Percentiles rank a stretch among this genome's conserved stretches.
These are phyloP conservation scores for Mycena citricolor DNA, from an alignment of 1,284 basidiomycete genomes.

Conservation along the genomic window DNA sequence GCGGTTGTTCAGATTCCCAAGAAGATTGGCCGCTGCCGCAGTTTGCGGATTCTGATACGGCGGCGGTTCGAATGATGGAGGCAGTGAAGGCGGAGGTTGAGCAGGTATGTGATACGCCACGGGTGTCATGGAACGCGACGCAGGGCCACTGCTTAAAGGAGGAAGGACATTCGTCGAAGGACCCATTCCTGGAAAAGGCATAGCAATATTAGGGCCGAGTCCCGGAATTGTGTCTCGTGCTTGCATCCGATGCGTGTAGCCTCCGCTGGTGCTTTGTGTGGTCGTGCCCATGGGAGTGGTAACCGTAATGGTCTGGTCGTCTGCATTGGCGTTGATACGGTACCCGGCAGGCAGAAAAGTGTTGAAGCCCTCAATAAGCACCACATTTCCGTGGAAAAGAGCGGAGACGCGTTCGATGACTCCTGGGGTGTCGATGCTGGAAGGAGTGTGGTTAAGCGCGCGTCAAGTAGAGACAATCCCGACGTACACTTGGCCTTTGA, in stretches of 20 bases:
- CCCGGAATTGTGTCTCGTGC: conserved; percentile 28
- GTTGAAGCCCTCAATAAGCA: conserved; percentile 98
- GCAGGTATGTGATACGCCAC: conserved; percentile 35
- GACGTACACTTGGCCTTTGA: conserved; percentile 93
- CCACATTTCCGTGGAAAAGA: conserved; percentile 92
- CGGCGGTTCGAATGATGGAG: conserved; percentile 35
- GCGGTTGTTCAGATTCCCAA: conserved; percentile 54
- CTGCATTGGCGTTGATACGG: conserved; percentile 87
- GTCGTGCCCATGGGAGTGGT: conserved; percentile 41
- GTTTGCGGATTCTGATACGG: conserved; percentile 42
- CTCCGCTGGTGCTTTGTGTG: conserved; percentile 52
- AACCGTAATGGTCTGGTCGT: conserved; percentile 62
- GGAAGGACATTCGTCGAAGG: conserved; percentile 20
- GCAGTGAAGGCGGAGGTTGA: conserved; percentile 20
- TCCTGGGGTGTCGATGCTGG: conserved; percentile 96
- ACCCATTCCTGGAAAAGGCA: conserved; percentile 18
- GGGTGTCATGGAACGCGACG: conserved; percentile 48
- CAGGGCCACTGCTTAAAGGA: conserved; percentile 27
- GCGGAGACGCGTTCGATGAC: conserved; percentile 97
- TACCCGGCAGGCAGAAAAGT: conserved; percentile 97
- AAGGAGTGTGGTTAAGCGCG: conserved; percentile 31
- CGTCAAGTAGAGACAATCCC: conserved; percentile 31
- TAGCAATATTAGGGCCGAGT: conserved; percentile 23
- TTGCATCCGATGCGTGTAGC: conserved; percentile 33
- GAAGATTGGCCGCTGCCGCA: conserved; percentile 59